Conservation (phyloP, 495 filamentous ascomycete genomes). For the Penicillium canariense region DNA sequence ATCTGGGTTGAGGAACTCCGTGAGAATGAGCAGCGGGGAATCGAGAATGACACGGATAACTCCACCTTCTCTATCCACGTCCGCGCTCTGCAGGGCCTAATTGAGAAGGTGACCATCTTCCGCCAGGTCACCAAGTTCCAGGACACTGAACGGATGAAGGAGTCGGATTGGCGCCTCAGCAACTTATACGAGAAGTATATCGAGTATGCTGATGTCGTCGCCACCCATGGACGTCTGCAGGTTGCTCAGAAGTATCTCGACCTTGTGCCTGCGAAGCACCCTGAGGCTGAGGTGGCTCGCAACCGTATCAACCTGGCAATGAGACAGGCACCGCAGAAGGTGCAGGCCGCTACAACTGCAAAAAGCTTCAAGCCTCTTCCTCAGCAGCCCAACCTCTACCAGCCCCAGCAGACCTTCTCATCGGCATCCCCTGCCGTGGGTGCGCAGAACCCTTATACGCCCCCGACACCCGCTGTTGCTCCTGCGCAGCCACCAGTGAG, state of each 20-base stretch:
- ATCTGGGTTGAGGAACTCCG: slow-evolving; percentile 91
- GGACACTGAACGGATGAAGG: slow-evolving; percentile 67
- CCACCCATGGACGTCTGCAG: slow-evolving; percentile 81
- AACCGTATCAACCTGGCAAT: slow-evolving; percentile 85
- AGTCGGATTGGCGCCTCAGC: slow-evolving; percentile 83
- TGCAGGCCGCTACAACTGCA: slow-evolving; percentile 27
- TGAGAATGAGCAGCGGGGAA: slow-evolving; percentile 72
- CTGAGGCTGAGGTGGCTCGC: slow-evolving; percentile 82
- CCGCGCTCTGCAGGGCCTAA: slow-evolving; percentile 81
- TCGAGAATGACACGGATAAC: slow-evolving; percentile 64
- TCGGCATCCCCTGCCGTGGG: slow-evolving; percentile 30
- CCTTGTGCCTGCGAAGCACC: slow-evolving; percentile 80
- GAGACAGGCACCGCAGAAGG: slow-evolving; percentile 56
- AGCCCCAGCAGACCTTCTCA: slow-evolving; percentile 38
- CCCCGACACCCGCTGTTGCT: slow-evolving; percentile 22
- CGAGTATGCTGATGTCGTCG: slow-evolving; percentile 94
- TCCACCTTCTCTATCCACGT: slow-evolving; percentile 92
- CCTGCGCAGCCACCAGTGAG: slow-evolving; percentile 19
- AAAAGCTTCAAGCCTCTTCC: slow-evolving; percentile 37
- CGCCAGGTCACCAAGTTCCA: slow-evolving; percentile 88
- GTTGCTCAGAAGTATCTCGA: slow-evolving; percentile 89
- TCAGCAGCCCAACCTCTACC: slow-evolving; percentile 38
- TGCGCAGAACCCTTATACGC: slow-evolving; percentile 39
- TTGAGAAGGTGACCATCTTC: slow-evolving; percentile 98
- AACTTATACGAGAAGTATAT: slow-evolving; percentile 91